phyloP scores from a whole-genome alignment of 2,329 filamentous ascomycete genomes.

The Colletotrichum siamense region DNA sequence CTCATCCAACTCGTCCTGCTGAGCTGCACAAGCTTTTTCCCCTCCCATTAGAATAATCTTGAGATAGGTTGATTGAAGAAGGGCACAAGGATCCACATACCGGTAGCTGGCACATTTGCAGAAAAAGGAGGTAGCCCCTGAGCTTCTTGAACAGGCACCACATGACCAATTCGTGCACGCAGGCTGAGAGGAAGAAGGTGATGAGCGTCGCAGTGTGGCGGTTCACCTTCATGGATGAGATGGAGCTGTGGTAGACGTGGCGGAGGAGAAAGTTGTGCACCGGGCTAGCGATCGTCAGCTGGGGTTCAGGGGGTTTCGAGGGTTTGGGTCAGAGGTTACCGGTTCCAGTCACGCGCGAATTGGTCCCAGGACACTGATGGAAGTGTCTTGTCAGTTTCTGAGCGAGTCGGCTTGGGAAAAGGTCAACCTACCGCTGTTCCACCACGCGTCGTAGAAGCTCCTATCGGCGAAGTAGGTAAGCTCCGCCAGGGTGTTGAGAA shows the following conservation, averaged over 20 bases:
- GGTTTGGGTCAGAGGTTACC: conserved; percentile 29
- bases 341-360: conserved; percentile 82
- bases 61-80: not conserved
- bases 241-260: conserved; percentile 81
- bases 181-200: conserved; percentile 75
- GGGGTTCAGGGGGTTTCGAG: not conserved
- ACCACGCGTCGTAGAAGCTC: conserved; percentile 72
- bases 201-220: conserved; percentile 76
- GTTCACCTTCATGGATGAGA: conserved; percentile 74
- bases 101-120: conserved; percentile 78
- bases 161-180: conserved; percentile 80
- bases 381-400: not conserved
- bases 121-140: conserved; percentile 73
- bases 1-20: conserved; percentile 72
- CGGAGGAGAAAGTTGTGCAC: conserved; percentile 80
- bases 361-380: conserved; percentile 69
- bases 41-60: not conserved
- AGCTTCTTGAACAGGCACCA: conserved; percentile 82
- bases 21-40: conserved; percentile 61
- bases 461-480: conserved; percentile 79
- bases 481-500: conserved; percentile 78
- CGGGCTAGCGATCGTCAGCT: conserved; percentile 45
- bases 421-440: conserved; percentile 56
- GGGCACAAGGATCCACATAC: conserved; percentile 33
- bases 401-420: not conserved